A percentile compares a stretch with the other conserved stretches of the same genome.
Evolutionary conservation across 2,329 filamentous ascomycete species (phyloP).

Genomic region (Calonectria pseudoturangicola): DNA sequence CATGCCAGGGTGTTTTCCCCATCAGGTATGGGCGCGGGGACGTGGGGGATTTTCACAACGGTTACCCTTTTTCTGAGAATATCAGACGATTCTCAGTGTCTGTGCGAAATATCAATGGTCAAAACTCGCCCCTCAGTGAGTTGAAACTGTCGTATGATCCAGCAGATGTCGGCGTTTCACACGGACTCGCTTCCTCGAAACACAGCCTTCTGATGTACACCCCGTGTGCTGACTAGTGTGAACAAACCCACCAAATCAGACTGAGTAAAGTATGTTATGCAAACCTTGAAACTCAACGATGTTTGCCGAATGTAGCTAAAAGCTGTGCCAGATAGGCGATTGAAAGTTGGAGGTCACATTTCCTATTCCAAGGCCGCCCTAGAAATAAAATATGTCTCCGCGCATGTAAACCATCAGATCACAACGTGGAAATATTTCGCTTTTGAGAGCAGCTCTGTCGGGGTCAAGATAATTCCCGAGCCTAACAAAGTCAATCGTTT

Average conservation of each 20-base stretch:
- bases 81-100: slow-evolving; percentile 17
- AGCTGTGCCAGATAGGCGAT: too few species aligned
- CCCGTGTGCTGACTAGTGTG: not conserved
- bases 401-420: not conserved
- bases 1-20: not conserved
- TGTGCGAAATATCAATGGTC: not conserved
- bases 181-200: slow-evolving; percentile 4
- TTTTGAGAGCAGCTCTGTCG: not conserved
- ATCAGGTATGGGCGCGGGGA: not conserved
- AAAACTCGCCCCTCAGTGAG: not conserved
- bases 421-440: too few species aligned
- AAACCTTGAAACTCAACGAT: not conserved
- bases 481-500: not conserved
- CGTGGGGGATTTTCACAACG: not conserved
- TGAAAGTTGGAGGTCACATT: too few species aligned
- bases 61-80: not conserved
- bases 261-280: not conserved
- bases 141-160: slow-evolving; percentile 8
- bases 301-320: too few species aligned
- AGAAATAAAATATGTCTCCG: not conserved
- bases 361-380: too few species aligned
- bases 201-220: not conserved
- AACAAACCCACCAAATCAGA: not conserved
- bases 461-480: not conserved
- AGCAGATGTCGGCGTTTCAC: slow-evolving; percentile 4